phyloP scores from a whole-genome alignment of 164 flowering plant species.

The Tetracentron sinense region DNA sequence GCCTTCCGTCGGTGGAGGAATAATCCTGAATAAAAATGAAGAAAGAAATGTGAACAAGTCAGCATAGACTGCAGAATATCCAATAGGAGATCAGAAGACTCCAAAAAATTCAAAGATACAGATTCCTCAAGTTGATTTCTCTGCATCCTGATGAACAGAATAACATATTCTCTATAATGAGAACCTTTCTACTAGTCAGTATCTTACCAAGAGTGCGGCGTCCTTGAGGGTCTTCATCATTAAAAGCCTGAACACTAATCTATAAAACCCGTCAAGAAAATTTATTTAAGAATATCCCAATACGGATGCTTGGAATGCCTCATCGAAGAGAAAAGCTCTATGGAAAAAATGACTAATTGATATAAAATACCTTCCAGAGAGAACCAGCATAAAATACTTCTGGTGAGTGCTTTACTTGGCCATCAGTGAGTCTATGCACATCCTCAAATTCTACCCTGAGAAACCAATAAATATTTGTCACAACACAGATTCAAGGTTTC shows the following conservation, averaged over 20 bases:
- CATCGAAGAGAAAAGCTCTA: background rate
- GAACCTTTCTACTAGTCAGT: slow-evolving; percentile 1
- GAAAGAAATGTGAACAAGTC: background rate
- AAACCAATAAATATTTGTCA: slow-evolving; percentile 5
- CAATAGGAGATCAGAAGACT: too few relatives aligned
- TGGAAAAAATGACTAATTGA: background rate
- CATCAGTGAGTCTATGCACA: slow-evolving; percentile 89
- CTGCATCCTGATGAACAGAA: background rate
- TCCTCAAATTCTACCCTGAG: slow-evolving; percentile 91
- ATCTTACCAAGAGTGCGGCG: slow-evolving; percentile 91
- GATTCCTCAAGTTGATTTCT: too few relatives aligned
- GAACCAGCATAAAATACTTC: slow-evolving; percentile 98
- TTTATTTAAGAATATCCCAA: slow-evolving; percentile 1
- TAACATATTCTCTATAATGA: background rate
- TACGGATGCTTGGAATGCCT: background rate
- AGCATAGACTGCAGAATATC: slow-evolving; percentile 3
- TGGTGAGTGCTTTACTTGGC: slow-evolving; percentile 93
- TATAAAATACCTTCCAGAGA: slow-evolving; percentile 76
- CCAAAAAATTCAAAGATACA: too few relatives aligned
- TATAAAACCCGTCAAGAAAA: slow-evolving; percentile 17
- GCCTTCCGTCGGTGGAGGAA: slow-evolving; percentile 98
- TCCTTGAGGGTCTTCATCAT: slow-evolving; percentile 99
- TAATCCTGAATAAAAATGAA: slow-evolving; percentile 47
- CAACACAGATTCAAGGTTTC: background rate
- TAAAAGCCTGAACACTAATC: slow-evolving; percentile 97